Base-by-base conservation (phyloP, 768 basidiomycete species). In the Mycena galericulata region DNA sequence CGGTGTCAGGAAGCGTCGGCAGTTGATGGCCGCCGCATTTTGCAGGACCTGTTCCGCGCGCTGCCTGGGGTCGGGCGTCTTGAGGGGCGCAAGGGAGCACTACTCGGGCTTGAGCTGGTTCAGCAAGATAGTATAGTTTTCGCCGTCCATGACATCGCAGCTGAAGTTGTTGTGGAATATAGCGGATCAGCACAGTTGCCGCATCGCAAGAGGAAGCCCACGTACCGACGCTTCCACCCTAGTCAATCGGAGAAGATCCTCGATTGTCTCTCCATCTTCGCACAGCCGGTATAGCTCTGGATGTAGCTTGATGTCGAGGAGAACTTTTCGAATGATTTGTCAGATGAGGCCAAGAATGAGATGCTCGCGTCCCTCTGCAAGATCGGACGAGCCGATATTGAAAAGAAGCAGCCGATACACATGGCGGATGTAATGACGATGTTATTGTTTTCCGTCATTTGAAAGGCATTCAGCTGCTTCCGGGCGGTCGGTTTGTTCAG, bases 361-460 rank as follows among this genome's bases (percentile, higher is more conserved):
- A 82, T 99, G 97, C 77, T 99, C 97, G 65, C 94, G 85, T 18
- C 97, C 96, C 70, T 97, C 97, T 30, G 95, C 87, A 56, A 99
- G 83, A 82, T 99, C 98, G 3, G 89, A 86, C 0, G 97, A 92
- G 27, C 98, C 98, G 71, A 99, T 98, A 81, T 99, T 99, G 80
- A 99, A 97, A 60, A 96, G 2, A 95, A 97, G 77, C 98, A 98
- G 40, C 98, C 97, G 72, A 99, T 99, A 78, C 93, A 97, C 82
- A 98, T 98, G 40, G 97, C 91, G 27, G 98, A 99, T 15, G 95
- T 93, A 81, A 99, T 98, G 76, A 99, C 97, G 76, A 99, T 98
- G 81, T 99, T 99, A 86, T 99, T 99, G 85, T 99, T 99, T 79
- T 99, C 98, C 0, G 98, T 99, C 75, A 98, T 98, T 76, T 99